Conservation (phyloP, 164 flowering plant species). For the Piper longum region DNA sequence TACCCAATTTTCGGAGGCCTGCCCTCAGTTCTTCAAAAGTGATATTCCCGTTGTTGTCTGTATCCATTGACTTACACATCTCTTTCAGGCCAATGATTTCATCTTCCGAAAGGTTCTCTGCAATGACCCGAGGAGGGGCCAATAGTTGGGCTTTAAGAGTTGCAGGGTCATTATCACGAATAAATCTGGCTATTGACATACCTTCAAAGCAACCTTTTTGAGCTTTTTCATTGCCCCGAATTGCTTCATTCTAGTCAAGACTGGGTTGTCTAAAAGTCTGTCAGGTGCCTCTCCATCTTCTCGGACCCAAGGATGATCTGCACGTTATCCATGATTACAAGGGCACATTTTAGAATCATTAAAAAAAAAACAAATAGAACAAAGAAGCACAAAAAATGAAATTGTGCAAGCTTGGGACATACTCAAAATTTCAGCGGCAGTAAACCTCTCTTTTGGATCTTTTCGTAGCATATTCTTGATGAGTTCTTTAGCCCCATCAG, state of each 20-base stretch:
- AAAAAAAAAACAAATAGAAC: no score
- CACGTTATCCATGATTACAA: background rate
- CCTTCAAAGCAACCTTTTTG: constrained; percentile 92
- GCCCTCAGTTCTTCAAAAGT: constrained; percentile 84
- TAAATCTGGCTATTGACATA: background rate
- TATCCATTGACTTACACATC: constrained; percentile 85
- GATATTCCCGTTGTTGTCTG: constrained; percentile 81
- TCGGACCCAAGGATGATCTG: constrained; percentile 92
- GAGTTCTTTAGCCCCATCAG: constrained; percentile 81
- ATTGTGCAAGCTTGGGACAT: constrained; percentile 11
- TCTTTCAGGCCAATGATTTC: constrained; percentile 84
- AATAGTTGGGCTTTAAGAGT: background rate
- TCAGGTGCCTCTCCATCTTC: constrained; percentile 98
- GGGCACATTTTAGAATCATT: background rate
- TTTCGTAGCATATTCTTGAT: constrained; percentile 74
- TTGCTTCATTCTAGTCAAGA: constrained; percentile 70
- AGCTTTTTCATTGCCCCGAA: constrained; percentile 89
- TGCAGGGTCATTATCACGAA: no score
- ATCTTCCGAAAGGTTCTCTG: constrained; percentile 88
- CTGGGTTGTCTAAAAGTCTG: constrained; percentile 87
- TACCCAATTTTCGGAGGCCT: constrained; percentile 79
- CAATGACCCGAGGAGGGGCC: constrained; percentile 20
- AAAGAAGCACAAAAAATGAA: background rate
- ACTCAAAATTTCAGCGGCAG: constrained; percentile 74
- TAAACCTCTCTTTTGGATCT: constrained; percentile 68